Base-by-base conservation (phyloP, 768 basidiomycete genomes). In the Lentinula boryana region DNA sequence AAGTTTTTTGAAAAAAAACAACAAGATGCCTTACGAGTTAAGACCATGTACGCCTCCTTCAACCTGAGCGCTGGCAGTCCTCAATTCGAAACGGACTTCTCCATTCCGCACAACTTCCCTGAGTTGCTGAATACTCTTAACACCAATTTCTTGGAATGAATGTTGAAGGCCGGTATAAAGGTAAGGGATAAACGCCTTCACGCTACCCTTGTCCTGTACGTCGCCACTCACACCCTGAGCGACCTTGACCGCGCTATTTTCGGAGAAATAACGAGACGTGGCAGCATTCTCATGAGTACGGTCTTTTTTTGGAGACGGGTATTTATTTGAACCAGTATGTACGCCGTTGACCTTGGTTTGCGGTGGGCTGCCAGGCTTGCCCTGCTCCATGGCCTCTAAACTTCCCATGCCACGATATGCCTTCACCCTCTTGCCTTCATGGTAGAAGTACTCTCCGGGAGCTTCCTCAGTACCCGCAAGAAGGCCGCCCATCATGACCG, bases 351-450 rank as follows among this genome's bases (percentile, higher is more conserved):
- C 62, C 35, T 69, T 70, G 52, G 57, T 63, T 58, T 69, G 70
- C 0, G 71, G 65, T 62, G 75, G 70, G 16, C 55, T 5, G 0
- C 68, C 69, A 2, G 82, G 71, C 63, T 85, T 86, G 40, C 88
- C 86, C 65, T 90, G 85, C 59, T 91, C 90, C 92, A 94, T 95
- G 3, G 93, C 92, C 75, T 95, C 93, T 68, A 98, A 80, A 69
- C 89, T 91, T 18, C 97, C 96, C 97, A 99, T 99, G 4, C 97
- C 97, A 60, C 97, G 88, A 76, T 98, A 99, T 36, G 95, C 87
- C 83, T 99, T 99, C 71, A 98, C 94, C 52, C 97, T 89, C 80
- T 97, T 97, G 64, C 97, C 97, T 64, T 98, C 95, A 70, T 98
- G 95, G 76, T 96, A 99, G 74, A 97, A 98, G 79, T 97, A 99